Evolutionary conservation across 2,329 filamentous ascomycete genomes (phyloP), one percentile per base, ranked within the genome.

Genomic region (Cercospora citrullina): DNA sequence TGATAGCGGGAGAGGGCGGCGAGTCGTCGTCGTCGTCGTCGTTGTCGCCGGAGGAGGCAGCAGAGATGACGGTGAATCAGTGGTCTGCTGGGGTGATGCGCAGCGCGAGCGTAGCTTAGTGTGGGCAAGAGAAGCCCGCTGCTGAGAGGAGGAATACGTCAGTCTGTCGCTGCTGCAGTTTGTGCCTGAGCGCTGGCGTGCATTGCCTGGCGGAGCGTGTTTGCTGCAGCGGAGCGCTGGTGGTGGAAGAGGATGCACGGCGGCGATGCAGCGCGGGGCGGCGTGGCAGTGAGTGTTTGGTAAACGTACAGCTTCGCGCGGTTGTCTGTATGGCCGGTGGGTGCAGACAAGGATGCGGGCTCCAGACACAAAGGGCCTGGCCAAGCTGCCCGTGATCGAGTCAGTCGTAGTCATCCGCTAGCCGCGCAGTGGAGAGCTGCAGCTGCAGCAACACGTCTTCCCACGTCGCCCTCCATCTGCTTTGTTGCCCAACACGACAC

Each of bases 81-180:
- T 58, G 48, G 53, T 51, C 45, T 26, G 45, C 21, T 48, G 45
- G 45, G 45, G 45, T 23, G 45, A 51, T 51, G 45, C 45, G 45
- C 45, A 23, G 45, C 45, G 45, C 45, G 12, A 51, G 45, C 21
- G 45, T 51, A 51, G 18, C 45, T 51, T 23, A 21, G 42, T 33
- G 53, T 58, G 53, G 53, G 53, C 53, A 58, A 58, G 53, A 58
- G 53, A 30, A n/a, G 53, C 14, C 53, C 53, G 53, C 26, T 33
- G 53, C 30, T 30, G 12, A 28, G 53, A 58, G 53, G 53, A 28
- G 23, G 53, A 18, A 58, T 58, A 58, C 53, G 53, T 58, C 53
- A 58, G 53, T 58, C 53, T n/a, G 45, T 51, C 21, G 45, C 45
- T 51, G 45, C 45, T 51, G 45, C 45, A 23, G 45, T 23, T 23